Percentiles rank a stretch among this genome's conserved stretches.
phyloP scores from a whole-genome alignment of 1,284 basidiomycete genomes.

The Malassezia caprae region DNA sequence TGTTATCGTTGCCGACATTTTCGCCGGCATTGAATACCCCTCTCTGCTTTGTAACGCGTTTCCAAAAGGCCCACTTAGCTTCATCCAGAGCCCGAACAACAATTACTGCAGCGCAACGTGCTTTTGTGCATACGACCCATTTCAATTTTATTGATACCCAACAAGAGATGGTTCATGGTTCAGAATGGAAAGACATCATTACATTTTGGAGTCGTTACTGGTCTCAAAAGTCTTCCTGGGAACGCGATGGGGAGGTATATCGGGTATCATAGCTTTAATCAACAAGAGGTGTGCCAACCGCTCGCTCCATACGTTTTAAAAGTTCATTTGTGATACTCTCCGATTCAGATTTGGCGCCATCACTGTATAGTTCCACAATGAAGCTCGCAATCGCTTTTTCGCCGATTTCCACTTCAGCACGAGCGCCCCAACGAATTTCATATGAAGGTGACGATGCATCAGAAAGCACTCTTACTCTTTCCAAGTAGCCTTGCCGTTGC shows the following conservation, averaged over 20 bases:
- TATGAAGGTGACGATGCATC: constrained; percentile 13
- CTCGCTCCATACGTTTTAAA: constrained; percentile 8
- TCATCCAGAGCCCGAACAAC: neutral
- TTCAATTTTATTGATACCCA: neutral
- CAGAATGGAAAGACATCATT: constrained; percentile 29
- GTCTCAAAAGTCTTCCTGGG: constrained; percentile 21
- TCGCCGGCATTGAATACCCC: constrained; percentile 1
- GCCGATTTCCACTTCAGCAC: constrained; percentile 37
- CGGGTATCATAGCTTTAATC: constrained; percentile 11
- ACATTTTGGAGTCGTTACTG: constrained; percentile 24
- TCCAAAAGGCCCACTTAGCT: neutral
- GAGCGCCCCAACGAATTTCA: constrained; percentile 42
- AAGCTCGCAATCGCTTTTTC: constrained; percentile 36
- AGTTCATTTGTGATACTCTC: neutral
- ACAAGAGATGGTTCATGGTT: constrained; percentile 9
- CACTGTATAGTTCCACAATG: constrained; percentile 23
- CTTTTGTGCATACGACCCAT: constrained; percentile 6
- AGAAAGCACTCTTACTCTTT: constrained; percentile 14
- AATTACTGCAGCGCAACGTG: neutral
- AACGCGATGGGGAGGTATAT: constrained; percentile 21
- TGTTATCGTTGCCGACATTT: constrained; percentile 22
- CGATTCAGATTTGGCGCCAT: constrained; percentile 11
- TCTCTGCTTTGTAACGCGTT: constrained; percentile 5
- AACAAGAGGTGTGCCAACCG: constrained; percentile 14
- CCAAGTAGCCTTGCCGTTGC: constrained; percentile 34